Base-by-base conservation (phyloP, 805 yeast genomes). In the Lachancea sp. region DNA sequence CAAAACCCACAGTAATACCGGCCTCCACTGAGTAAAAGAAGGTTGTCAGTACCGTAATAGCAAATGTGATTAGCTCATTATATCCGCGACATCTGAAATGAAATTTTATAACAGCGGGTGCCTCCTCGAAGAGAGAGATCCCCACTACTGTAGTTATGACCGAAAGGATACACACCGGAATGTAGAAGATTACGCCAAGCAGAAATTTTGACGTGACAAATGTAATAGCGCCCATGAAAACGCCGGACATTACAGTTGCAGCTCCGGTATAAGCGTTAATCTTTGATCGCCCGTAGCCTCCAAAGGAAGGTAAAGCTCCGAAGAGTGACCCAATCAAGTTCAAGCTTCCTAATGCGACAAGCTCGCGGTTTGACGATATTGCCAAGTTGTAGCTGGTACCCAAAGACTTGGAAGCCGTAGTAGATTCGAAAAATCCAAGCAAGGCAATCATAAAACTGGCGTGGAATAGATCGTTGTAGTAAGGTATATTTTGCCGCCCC, bases 251-350 rank as follows among this genome's bases (percentile, higher is more conserved):
- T 8, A 89, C 89, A 0, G 96, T 84, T 48, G 76, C 77, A 0
- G 94, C 97, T 4, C 96, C 96, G 11, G 88, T 78, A 38, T 87
- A 67, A 1, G 89, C 83, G 64, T 90, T 90, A 43, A 90, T 80
- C 54, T 84, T 88, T 13, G 95, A 83, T 53, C 97, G 73, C 2
- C 96, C 97, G 56, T 89, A 90, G 0, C 97, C 97, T 8, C 97
- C 98, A 69, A 89, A 89, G 0, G 95, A 77, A 0, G 98, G 97
- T 12, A 90, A 65, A 0, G 88, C 83, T 31, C 85, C 83, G 40
- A 77, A 58, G 7, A 51, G 16, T 3, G 86, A 73, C 0, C 80
- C 79, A 0, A 72, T 63, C 2, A 87, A 45, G 50, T 89, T 90
- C 41, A 83, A 77, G 11, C 74, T 63, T 1, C 98, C 97, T 22